Base-by-base conservation (phyloP, 2,329 filamentous ascomycete genomes). In the Fusarium incarnatum region DNA sequence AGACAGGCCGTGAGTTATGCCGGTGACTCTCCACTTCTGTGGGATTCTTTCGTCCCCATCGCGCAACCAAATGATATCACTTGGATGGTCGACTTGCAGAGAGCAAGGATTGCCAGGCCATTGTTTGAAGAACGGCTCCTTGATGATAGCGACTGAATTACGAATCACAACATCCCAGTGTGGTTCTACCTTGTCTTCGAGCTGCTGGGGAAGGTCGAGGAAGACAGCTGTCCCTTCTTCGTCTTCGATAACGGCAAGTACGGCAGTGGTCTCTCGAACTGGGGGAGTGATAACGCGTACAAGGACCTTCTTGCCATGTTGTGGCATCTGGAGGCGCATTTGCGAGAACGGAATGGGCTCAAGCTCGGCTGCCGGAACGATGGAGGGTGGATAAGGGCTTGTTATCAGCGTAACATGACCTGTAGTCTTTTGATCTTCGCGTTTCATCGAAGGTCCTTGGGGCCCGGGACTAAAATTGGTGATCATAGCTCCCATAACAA, bases 71-170 rank as follows among this genome's bases (percentile, higher is more conserved):
- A 82, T 61, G n/a, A 88, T 66, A 59, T 89, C 86, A 13, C 81
- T 82, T 16, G 84, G 69, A 70, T 89, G 86, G 55, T 89, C 86
- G 11, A 87, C 83, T 8, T 85, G 80, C 25, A 89, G 30, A 0
- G 76, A 78, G 71, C 84, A 85, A 0, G 75, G 50, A 3, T 81
- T 81, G 28, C 82, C 73, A 1, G 71, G 73, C 23, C 77, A 77
- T 1, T 72, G 28, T 64, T 83, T 86, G 68, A 88, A 81, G 68
- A 82, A 88, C 0, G 86, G 86, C 58, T 88, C 86, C 64, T 88
- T 89, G 30, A 89, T 53, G 27, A 87, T 70, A 12, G 70, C 12
- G 74, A 40, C 13, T 7, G 37, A 76, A 2, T 77, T 76, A 7
- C 75, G 59, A 1, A 71, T 62, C 5, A 87, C 52, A 1, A 81